Conservation (phyloP, 768 basidiomycete genomes). For the Pleurotus cornucopiae region DNA sequence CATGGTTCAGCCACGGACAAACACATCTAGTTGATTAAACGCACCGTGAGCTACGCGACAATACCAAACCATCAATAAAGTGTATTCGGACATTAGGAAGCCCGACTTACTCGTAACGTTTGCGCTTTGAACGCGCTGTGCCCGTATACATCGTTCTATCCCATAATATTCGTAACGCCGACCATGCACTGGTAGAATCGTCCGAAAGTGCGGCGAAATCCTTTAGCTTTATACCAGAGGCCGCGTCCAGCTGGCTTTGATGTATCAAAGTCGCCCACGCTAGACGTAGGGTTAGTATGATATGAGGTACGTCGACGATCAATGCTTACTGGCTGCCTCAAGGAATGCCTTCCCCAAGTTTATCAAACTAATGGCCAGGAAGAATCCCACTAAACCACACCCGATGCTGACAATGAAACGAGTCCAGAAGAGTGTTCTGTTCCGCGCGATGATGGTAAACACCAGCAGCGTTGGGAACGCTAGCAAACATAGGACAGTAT, state of each 20-base stretch:
- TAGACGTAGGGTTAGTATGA: slow-evolving; percentile 10
- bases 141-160: background rate
- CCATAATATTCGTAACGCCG: slow-evolving; percentile 1
- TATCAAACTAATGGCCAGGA: slow-evolving; percentile 26
- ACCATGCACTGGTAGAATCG: slow-evolving; percentile 7
- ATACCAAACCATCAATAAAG: too few relatives aligned
- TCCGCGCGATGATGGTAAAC: slow-evolving; percentile 1
- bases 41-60: background rate
- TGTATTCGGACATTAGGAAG: too few relatives aligned
- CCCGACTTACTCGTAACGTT: background rate
- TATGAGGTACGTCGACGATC: background rate
- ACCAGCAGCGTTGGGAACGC: slow-evolving; percentile 1
- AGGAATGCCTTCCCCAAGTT: slow-evolving; percentile 24
- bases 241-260: slow-evolving; percentile 23
- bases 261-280: slow-evolving; percentile 44
- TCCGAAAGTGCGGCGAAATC: slow-evolving; percentile 30
- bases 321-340: slow-evolving; percentile 33
- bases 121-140: background rate
- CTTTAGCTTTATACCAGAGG: slow-evolving; percentile 27
- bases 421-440: slow-evolving; percentile 32
- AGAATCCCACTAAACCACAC: slow-evolving; percentile 27
- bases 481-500: background rate
- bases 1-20: background rate
- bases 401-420: slow-evolving; percentile 30
- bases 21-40: slow-evolving; percentile 13